Evolutionary conservation across 257 asterid species (phyloP).

Genomic region (Lycium ferocissimum): DNA sequence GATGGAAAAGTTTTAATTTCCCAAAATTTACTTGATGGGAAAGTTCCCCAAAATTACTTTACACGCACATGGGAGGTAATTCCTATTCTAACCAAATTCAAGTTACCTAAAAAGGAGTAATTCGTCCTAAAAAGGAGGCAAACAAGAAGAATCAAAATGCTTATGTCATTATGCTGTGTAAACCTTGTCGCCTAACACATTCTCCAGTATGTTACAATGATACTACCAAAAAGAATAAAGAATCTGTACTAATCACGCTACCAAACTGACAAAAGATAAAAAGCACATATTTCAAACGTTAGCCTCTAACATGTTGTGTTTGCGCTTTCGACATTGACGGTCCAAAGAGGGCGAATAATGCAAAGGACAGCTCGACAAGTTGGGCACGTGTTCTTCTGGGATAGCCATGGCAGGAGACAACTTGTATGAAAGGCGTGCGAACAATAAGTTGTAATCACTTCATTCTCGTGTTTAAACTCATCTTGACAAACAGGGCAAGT

Average conservation of each 20-base stretch:
- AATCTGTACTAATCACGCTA: too few relatives aligned
- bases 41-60: too few relatives aligned
- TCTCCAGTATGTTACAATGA: not conserved
- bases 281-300: not conserved
- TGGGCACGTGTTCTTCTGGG: not conserved
- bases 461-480: not conserved
- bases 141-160: too few relatives aligned
- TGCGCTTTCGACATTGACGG: not conserved
- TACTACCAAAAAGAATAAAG: not conserved
- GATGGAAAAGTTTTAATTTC: too few relatives aligned
- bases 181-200: too few relatives aligned
- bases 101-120: too few relatives aligned
- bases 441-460: not conserved
- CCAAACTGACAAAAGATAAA: too few relatives aligned
- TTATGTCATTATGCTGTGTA: too few relatives aligned
- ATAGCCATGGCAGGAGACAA: not conserved
- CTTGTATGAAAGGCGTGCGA: not conserved
- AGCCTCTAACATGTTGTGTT: not conserved
- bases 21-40: too few relatives aligned
- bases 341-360: not conserved
- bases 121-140: too few relatives aligned
- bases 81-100: too few relatives aligned
- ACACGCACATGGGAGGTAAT: too few relatives aligned
- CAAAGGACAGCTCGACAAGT: conserved; percentile 5
- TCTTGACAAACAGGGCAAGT: not conserved